Conservation (phyloP, 176 grass and related monocot genomes). For the Alopecurus myosuroides region DNA sequence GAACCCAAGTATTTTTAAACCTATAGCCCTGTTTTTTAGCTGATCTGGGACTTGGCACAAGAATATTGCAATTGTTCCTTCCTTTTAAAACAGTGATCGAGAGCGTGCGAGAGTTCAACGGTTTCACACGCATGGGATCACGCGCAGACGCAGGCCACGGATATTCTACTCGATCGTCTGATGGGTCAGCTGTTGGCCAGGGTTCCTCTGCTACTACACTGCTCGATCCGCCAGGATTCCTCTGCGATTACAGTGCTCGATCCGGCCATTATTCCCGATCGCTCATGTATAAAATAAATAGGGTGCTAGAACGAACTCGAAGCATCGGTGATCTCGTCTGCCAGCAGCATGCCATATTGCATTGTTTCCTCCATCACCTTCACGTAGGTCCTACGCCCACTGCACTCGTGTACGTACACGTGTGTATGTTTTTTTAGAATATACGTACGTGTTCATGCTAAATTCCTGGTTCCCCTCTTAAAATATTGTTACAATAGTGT, state of each 20-base stretch:
- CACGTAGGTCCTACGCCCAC: neutral
- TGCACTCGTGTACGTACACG: neutral
- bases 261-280: neutral
- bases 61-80: neutral
- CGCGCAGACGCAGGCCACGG: slow-evolving; percentile 13
- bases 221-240: neutral
- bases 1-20: neutral
- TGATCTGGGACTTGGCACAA: slow-evolving; percentile 3
- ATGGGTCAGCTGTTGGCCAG: slow-evolving; percentile 18
- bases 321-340: slow-evolving; percentile 10
- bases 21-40: neutral
- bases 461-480: neutral
- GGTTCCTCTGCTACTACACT: slow-evolving; percentile 12
- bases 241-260: neutral
- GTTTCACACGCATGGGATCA: slow-evolving; percentile 43
- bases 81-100: neutral
- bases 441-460: neutral
- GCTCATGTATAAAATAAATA: neutral
- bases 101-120: neutral
- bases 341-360: slow-evolving; percentile 20
- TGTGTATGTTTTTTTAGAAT: neutral
- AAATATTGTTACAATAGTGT: neutral
- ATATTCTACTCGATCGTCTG: slow-evolving; percentile 27
- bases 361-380: neutral
- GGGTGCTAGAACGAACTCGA: slow-evolving; percentile 20